Evolutionary conservation across 768 basidiomycete genomes (phyloP), one percentile per base, ranked within the genome.

Genomic region (Hebeloma cylindrosporum): DNA sequence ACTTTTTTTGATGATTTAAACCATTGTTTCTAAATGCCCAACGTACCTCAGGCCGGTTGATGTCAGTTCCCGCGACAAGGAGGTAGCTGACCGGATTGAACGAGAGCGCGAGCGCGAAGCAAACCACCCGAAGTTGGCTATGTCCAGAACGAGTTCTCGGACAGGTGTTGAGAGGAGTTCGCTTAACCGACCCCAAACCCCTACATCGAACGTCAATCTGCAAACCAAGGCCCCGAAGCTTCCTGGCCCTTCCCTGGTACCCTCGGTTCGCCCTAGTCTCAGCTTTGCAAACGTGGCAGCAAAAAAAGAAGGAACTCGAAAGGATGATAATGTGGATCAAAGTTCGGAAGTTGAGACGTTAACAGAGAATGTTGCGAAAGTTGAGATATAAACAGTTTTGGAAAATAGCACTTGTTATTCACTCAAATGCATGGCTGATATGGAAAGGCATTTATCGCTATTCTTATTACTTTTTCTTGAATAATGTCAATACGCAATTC

Each of bases 41-140:
- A n/a, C n/a, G n/a, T n/a, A 27, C 30, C 29, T 22, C n/a, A 90
- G 88, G 56, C 93, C 95, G 9, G 87, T 97, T 16, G 93, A 98
- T 61, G 82, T 86, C 13, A 72, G 85, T 25, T 70, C 76, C 0
- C 79, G 80, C 41, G 93, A 97, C 58, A 83, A 80, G 43, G 85
- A 81, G 60, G 80, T 92, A 7, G 66, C 79, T 22, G 80, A 88
- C 34, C 81, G 83, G 22, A 62, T 91, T 28, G 83, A 86, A 53
- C 78, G 78, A 50, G 84, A 87, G 20, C 76, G 80, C 50, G 84
- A 87, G 20, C 76, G 80, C 63, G 62, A 83, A 71, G 70, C 75
- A 61, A 49, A 71, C 61, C 68, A 81, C 67, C 71, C 80, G 38
- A 66, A 78, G 55, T 48, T 74, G 47, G 50, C 74, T 50, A 75